Percentiles rank a stretch among this genome's conserved stretches.
Evolutionary conservation across 441 rosid genomes (phyloP).

Genomic region (Corymbia calophylla): DNA sequence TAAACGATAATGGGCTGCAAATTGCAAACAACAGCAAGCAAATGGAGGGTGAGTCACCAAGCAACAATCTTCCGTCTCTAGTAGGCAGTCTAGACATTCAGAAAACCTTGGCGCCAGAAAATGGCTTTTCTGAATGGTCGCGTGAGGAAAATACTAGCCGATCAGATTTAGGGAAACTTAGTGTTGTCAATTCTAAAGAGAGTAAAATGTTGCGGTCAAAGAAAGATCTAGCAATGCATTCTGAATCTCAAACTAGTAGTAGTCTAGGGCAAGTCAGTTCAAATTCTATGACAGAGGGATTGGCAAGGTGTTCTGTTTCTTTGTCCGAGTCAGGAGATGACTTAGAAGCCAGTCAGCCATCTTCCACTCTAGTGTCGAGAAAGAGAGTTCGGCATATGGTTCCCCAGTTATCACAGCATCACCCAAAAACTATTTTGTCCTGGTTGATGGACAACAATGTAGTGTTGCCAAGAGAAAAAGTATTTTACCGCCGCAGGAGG

Average conservation of each 20-base stretch:
- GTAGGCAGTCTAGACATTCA: neutral
- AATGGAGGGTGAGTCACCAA: neutral
- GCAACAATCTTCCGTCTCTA: conserved; percentile 1
- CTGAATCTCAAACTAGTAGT: neutral
- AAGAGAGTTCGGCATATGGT: conserved; percentile 40
- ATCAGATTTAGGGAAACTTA: neutral
- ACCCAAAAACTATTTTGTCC: conserved; percentile 50
- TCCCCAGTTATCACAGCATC: conserved; percentile 23
- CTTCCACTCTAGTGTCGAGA: conserved; percentile 26
- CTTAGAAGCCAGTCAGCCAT: neutral
- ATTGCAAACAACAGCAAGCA: neutral
- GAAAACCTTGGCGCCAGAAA: conserved; percentile 1
- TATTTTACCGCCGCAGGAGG: conserved; percentile 26
- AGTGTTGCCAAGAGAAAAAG: conserved; percentile 54
- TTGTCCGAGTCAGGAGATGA: neutral
- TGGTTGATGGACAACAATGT: conserved; percentile 70
- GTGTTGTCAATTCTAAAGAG: neutral
- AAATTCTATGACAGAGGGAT: conserved; percentile 6
- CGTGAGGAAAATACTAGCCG: neutral
- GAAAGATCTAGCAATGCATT: neutral
- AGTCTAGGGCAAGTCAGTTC: neutral
- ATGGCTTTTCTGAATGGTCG: neutral
- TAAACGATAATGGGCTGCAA: conserved; percentile 2
- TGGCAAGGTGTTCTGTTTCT: neutral
- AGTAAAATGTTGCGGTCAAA: neutral